A percentile compares a stretch with the other conserved stretches of the same genome.
phyloP scores from a whole-genome alignment of 345 rosid genomes.

The Eucalyptus polybractea region DNA sequence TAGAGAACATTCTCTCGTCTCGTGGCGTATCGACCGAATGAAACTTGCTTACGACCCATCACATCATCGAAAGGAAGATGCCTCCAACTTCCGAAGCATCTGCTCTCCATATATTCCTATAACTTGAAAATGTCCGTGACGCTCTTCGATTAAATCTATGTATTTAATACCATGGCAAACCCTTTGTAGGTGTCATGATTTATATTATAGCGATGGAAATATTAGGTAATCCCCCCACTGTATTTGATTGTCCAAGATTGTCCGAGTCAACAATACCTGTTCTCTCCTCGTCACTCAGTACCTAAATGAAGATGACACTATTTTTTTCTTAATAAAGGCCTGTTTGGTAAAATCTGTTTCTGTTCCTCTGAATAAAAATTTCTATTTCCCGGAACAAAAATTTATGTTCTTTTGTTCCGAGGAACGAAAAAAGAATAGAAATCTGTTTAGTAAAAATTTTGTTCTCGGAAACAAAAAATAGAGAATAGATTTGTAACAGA shows the following conservation, averaged over 20 bases:
- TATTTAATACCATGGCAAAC: background rate
- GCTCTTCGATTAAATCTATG: background rate
- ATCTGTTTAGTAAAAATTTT: too few relatives aligned
- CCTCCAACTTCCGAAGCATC: background rate
- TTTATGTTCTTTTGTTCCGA: fast-evolving
- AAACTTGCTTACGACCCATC: background rate
- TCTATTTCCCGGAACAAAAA: fast-evolving
- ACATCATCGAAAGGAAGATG: background rate
- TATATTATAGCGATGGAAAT: background rate
- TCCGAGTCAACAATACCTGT: fast-evolving
- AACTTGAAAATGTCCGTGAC: background rate
- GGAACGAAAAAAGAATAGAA: too few relatives aligned
- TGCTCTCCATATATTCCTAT: background rate
- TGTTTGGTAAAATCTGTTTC: fast-evolving
- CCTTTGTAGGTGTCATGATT: background rate
- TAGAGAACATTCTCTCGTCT: background rate
- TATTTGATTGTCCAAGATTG: background rate
- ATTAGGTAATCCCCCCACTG: background rate
- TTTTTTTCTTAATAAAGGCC: background rate
- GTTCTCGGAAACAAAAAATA: fast-evolving
- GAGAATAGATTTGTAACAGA: too few relatives aligned
- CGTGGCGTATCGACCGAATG: background rate
- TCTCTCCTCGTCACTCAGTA: background rate
- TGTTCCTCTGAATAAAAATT: fast-evolving
- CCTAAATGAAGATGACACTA: background rate